Base-by-base conservation (phyloP, 148 eudicot species). In the Salicornia ramosissima region DNA sequence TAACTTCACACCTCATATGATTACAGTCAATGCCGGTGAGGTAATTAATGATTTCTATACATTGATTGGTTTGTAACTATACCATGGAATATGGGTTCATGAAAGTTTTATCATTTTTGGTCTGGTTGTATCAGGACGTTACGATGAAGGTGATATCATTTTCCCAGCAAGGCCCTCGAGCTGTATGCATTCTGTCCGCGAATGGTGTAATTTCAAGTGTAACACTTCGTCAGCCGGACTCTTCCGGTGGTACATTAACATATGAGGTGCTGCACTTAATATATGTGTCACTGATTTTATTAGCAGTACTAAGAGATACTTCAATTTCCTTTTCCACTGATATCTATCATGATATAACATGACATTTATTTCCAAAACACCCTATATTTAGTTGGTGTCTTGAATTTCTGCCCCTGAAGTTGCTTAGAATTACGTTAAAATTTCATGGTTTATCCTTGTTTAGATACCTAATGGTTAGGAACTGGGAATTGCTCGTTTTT, bases 191-290 rank as follows among this genome's bases (percentile, higher is more conserved):
- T 71, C 85, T 95, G 50, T 95, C 99, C 50, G 99, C 99, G 64
- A 91, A 75, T 69, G 99, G 99, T 45, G 82, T 83, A 40, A 83
- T 95, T 85, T 91, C 96, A 34, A 95, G 94, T 63, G 99, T 95
- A 67, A 91, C 99, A 46, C 96, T 95, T 66, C 96, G 94, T 19
- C 99, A 95, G 70, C 90, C 99, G 47, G 92, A 87, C 82, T 86
- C 97, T 46, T 95, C 99, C 34, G 99, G 99, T 69, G 99, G 99
- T 63, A 95, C 97, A 68, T 78, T 95, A 85, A 95, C 99, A 63
- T 95, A 91, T 71, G 99, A 95, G 99, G 98, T 94, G 68, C 69
- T 59, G 63, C 51, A 67, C 30, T 57, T 58, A n/a, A n/a, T n/a
- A 34, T 22, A 36, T 28, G 11, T 15, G 24, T 21, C n/a, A n/a